Base-by-base conservation (phyloP, 257 asterid species). In the Nicotiana attenuata region DNA sequence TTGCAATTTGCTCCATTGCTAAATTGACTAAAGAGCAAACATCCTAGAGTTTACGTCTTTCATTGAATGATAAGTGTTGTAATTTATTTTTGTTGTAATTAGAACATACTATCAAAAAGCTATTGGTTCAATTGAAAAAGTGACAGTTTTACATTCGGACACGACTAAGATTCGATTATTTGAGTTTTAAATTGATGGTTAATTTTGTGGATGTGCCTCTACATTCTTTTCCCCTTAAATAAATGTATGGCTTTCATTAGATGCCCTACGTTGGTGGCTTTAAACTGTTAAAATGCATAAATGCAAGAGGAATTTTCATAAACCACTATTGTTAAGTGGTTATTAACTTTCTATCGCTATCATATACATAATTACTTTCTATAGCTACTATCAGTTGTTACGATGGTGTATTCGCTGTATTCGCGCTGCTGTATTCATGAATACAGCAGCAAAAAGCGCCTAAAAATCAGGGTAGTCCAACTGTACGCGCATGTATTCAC, bases 51-150 rank as follows among this genome's bases (percentile, higher is more conserved):
- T 41, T 73, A 47, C 61, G 22, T 73, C 79, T 47, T 8, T 24
- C 61, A 73, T 73, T 24, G n/a, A 75, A 75, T 75, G 80, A 75
- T 26, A 50, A 50, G 14, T 75, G 80, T 26, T 73, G 79, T 50
- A 75, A 50, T 75, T 75, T 22, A 2, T 73, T 47, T 14, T 47
- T 26, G 63, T 75, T 24, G 63, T 75, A 75, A 75, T 75, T 75
- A 50, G 45, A 75, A 24, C 79, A 75, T 75, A 75, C 5, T 8
- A 75, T 26, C 24, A 50, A 75, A 73, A 75, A 75, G 22, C 2
- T 47, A 3, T 50, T 24, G 80, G 41, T 50, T 50, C 45, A 26
- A 75, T 75, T 4, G 63, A 75, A 50, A 71, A 75, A 26, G 45
- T 8, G 7, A 0, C 10, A 50, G 45, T 7, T 15, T 50, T 15